These are phyloP conservation scores for Albifimbria verrucaria DNA, from an alignment of 2,329 filamentous ascomycete species.

Conservation along the genomic window DNA sequence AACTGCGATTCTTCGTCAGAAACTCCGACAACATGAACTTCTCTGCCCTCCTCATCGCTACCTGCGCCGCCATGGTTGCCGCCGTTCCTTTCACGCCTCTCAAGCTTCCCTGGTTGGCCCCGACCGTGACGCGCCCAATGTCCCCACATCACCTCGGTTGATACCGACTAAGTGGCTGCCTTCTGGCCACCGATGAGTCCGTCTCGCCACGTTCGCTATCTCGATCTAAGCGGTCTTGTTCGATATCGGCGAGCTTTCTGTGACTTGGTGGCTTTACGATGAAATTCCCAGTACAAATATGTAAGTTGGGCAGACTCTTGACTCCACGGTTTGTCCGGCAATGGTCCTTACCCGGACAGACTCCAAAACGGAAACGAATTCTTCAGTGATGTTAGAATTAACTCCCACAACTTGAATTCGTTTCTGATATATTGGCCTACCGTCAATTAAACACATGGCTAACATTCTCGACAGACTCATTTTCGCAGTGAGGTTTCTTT, in stretches of 20 bases:
- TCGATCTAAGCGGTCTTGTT: no score
- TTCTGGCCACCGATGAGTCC: neutral
- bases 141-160: conserved; percentile 1
- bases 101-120: neutral
- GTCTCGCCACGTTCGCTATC: no score
- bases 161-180: neutral
- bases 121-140: conserved; percentile 2
- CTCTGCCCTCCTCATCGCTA: conserved; percentile 13
- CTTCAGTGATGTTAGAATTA: neutral
- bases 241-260: neutral
- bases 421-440: no score
- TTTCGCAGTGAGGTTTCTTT: neutral
- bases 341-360: neutral
- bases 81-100: conserved; percentile 16
- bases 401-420: neutral
- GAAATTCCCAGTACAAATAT: neutral
- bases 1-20: neutral
- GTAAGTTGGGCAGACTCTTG: neutral
- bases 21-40: conserved; percentile 16
- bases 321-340: neutral
- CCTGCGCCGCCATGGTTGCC: conserved; percentile 14
- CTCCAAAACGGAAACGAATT: neutral
- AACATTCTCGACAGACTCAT: neutral
- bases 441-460: no score
- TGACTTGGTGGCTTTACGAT: neutral